Evolutionary conservation across 2,329 filamentous ascomycete species (phyloP), one percentile per base, ranked within the genome.

Genomic region (Scedosporium apiospermum): DNA sequence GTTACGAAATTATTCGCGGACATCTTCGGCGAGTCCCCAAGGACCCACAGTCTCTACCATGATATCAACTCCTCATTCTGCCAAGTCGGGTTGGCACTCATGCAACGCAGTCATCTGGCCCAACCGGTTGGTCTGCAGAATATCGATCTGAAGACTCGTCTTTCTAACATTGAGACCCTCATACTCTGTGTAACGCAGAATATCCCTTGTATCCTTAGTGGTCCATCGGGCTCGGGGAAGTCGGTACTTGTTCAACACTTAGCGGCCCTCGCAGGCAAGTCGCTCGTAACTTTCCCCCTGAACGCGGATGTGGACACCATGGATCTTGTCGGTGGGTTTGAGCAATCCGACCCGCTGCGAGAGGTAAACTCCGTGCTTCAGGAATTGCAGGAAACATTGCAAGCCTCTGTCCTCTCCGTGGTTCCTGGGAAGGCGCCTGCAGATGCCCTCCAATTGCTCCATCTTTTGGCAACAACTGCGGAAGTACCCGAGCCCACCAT

Each of bases 221-320:
- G 96, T 0, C 78, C 90, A 1, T 89, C 93, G 0, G 93, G 93
- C 0, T 88, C 86, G 66, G 95, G 95, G 30, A 99, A 99, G 74
- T 93, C 91, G 1, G 83, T 85, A 4, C 80, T 96, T 4, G 77
- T 99, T 14, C 83, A 88, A 64, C 88, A 93, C 66, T 80, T 96
- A 30, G 93, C 95, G n/a, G 87, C 89, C 12, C 76, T 89, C 26
- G 85, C 85, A 51, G 95, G 95, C 26, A 88, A 88, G 62, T 80
- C 86, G 1, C 78, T 98, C 3, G 83, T 93, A 38, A 89, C 91
- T 16, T 90, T 98, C 68, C 87, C 93, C 0, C 86, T 99, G 76
- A 99, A 96, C 71, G 88, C 93, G 6, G 96, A 99, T 69, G 90
- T 96, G 55, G 95, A 99, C 73, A 93, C 93, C 0, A 96, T 96